Conservation (phyloP, 208 protist genomes). For the Leishmania martiniquensis region DNA sequence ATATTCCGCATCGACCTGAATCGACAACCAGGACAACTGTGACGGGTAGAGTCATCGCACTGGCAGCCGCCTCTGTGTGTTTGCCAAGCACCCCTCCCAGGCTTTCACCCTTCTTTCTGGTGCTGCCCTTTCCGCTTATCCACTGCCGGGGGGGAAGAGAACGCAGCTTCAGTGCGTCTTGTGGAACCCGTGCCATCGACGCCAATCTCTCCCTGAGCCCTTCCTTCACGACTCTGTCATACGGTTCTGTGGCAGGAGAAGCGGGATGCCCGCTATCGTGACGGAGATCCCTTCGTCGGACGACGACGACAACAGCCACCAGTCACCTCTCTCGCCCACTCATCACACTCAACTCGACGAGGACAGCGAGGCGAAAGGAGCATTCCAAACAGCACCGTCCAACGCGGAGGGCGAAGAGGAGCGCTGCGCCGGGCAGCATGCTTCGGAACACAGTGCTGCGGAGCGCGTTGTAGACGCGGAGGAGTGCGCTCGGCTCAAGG, state of each 20-base stretch:
- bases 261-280: slow-evolving; percentile 27
- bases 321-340: background rate
- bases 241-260: background rate
- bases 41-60: too few species aligned
- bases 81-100: too few species aligned
- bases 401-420: background rate
- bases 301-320: slow-evolving; percentile 13
- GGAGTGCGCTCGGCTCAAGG: slow-evolving; percentile 67
- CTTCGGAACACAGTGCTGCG: background rate
- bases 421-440: background rate
- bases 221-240: background rate
- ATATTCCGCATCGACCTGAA: too few species aligned
- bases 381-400: background rate
- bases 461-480: slow-evolving; percentile 48
- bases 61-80: too few species aligned
- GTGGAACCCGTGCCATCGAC: background rate
- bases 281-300: slow-evolving; percentile 29
- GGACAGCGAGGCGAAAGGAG: background rate
- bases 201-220: background rate
- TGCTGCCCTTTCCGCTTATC: too few species aligned
- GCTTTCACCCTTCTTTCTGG: too few species aligned
- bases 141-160: too few species aligned
- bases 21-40: too few species aligned
- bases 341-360: background rate
- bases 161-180: background rate